Conservation (phyloP, 768 basidiomycete species). For the Tricholoma sp. region DNA sequence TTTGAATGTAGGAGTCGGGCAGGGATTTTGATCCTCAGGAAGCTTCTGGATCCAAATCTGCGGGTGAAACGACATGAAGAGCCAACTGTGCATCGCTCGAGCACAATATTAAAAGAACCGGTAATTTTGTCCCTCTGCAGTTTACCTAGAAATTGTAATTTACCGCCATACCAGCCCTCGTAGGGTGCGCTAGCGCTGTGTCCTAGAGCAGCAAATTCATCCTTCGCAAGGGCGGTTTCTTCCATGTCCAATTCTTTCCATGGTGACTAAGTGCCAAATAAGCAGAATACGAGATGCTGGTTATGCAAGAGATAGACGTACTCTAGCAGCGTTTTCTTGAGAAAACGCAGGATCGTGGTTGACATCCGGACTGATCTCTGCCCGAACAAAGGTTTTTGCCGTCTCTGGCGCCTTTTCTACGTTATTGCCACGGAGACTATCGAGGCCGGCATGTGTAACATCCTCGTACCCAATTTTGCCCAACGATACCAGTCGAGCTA, state of each 20-base stretch:
- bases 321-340: constrained; percentile 31
- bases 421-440: constrained; percentile 26
- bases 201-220: constrained; percentile 38
- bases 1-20: constrained; percentile 25
- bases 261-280: constrained; percentile 36
- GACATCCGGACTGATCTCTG: neutral
- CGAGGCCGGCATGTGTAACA: constrained; percentile 22
- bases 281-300: neutral
- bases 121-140: constrained; percentile 15
- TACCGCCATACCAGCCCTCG: constrained; percentile 54
- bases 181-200: constrained; percentile 25
- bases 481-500: constrained; percentile 36
- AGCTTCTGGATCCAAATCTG: constrained; percentile 56
- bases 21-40: constrained; percentile 47
- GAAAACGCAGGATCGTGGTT: constrained; percentile 24
- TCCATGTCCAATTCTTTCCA: constrained; percentile 63
- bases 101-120: constrained; percentile 30
- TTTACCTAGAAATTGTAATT: constrained; percentile 47
- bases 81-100: constrained; percentile 47
- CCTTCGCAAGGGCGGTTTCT: constrained; percentile 29
- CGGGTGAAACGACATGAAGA: constrained; percentile 55
- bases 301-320: constrained; percentile 6
- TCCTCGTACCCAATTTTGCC: constrained; percentile 20
- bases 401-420: constrained; percentile 22
- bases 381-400: constrained; percentile 10